Evolutionary conservation across 164 flowering plant genomes (phyloP), one percentile per base, ranked within the genome.

Genomic region (Paratinospora sagittata): DNA sequence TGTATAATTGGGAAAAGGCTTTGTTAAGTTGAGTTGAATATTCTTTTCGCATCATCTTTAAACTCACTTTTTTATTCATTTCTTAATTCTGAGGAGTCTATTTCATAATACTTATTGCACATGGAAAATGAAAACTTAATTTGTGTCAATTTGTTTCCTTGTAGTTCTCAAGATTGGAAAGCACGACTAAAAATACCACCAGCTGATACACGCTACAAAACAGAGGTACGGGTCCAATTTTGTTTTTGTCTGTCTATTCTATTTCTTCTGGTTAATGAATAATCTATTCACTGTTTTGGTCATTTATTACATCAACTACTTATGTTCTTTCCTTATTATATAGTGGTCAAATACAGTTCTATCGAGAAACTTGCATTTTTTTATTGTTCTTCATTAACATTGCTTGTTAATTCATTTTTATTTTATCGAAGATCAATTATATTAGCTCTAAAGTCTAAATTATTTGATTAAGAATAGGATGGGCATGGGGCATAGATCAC

Each of bases 161-260:
- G 30, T 69, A 93, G 98, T 78, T 88, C 97, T 45, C 90, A 90
- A 79, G 97, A 91, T 82, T 93, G 98, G 98, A 93, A 93, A 81
- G 91, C 88, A 41, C 85, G 76, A 69, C 74, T 91, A 68, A 93
- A 88, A 71, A 72, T 90, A 49, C 98, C 98, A 45, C 85, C 98
- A 69, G 68, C 84, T 26, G 98, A 93, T 78, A 87, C 92, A 27
- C 97, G 98, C 57, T 93, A 81, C 73, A 86, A 63, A 82, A 93
- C 98, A 67, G 98, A 93, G 96, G 98, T 93, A 86, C 67, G 72
- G 10, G 24, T 55, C 30, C 21, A 13, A 66, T 8, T 65, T 3
- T 27, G 2, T 63, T 9, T 63, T 27, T 63, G 9, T 3, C 9
- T 63, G 6, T 26, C 4, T 63, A 7, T 17, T n/a, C 63, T 58